Evolutionary conservation across 805 yeast species (phyloP), one percentile per base, ranked within the genome.

Genomic region (Candida nitratophila): DNA sequence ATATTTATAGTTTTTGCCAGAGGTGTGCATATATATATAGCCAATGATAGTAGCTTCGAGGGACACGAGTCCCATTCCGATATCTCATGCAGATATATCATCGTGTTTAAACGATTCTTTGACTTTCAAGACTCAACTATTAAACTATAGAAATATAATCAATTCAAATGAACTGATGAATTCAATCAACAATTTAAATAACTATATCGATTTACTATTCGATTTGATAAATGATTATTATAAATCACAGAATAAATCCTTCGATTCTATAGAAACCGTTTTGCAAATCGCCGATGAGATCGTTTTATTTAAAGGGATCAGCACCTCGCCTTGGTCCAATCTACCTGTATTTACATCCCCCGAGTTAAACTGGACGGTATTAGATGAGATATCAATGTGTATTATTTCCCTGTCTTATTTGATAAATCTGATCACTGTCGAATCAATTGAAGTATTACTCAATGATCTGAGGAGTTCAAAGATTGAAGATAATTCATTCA

Each of bases 401-500:
- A 50, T 55, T 4, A 47, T 55, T 8, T 46, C 57, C 3, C 24
- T 55, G 5, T 39, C 52, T 17, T 19, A 37, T 37, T 16, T 37
- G 5, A 14, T 26, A 5, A 37, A 37, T 26, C 16, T 37, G n/a
- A 37, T 37, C 3, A 6, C 40, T 6, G 2, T 6, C 3, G 37
- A 34, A 4, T 20, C 20, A 20, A 8, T 34, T 9, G 10, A 19
- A 16, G 22, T 6, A 8, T 9, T 17, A 12, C 12, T 34, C 7
- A 6, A 42, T 46, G 17, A 47, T 53, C 5, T 51, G 55, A 43
- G 45, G 49, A 30, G 14, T 44, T 2, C 22, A 53, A 14, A 51
- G 60, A 11, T 27, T 50, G 15, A 53, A 47, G 55, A 54, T 37
- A 54, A 52, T 10, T 36, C 48, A 2, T 60, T 63, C 61, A 52